Conservation (phyloP, 2,329 filamentous ascomycete genomes). For the Epichloe elymi region DNA sequence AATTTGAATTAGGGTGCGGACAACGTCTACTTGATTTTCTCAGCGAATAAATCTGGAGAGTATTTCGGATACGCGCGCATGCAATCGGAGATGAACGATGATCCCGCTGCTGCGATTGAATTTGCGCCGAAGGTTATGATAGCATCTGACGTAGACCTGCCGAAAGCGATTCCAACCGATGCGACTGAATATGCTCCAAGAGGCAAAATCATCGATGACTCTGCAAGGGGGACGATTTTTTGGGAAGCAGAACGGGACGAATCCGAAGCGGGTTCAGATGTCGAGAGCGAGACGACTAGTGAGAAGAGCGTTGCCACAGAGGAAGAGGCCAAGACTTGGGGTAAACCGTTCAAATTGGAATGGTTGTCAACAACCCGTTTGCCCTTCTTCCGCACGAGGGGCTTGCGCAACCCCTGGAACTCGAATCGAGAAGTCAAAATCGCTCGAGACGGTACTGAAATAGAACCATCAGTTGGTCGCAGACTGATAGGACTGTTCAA, state of each 20-base stretch:
- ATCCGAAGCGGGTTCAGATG: constrained; percentile 29
- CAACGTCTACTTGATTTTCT: constrained; percentile 85
- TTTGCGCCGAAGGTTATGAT: constrained; percentile 53
- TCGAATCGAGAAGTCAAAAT: constrained; percentile 93
- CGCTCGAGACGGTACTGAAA: constrained; percentile 82
- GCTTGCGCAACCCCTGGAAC: constrained; percentile 87
- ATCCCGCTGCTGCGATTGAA: constrained; percentile 55
- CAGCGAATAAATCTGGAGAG: constrained; percentile 92
- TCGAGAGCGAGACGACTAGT: constrained; percentile 25
- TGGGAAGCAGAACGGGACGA: constrained; percentile 72
- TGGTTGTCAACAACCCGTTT: constrained; percentile 77
- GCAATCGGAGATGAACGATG: constrained; percentile 69
- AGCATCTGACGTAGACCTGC: constrained; percentile 48
- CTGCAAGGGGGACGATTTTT: constrained; percentile 87
- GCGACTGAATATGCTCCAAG: constrained; percentile 66
- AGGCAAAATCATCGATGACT: constrained; percentile 85
- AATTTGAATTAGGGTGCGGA: constrained; percentile 47
- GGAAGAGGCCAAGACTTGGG: constrained; percentile 55
- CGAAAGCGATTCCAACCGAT: constrained; percentile 67
- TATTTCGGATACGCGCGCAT: constrained; percentile 94
- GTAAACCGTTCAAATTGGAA: constrained; percentile 81
- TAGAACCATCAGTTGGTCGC: constrained; percentile 71
- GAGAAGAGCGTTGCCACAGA: constrained; percentile 29
- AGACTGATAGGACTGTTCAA: constrained; percentile 71
- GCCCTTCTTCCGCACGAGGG: constrained; percentile 79